Base-by-base conservation (phyloP, 1,284 basidiomycete species). In the Puccinia hordei region DNA sequence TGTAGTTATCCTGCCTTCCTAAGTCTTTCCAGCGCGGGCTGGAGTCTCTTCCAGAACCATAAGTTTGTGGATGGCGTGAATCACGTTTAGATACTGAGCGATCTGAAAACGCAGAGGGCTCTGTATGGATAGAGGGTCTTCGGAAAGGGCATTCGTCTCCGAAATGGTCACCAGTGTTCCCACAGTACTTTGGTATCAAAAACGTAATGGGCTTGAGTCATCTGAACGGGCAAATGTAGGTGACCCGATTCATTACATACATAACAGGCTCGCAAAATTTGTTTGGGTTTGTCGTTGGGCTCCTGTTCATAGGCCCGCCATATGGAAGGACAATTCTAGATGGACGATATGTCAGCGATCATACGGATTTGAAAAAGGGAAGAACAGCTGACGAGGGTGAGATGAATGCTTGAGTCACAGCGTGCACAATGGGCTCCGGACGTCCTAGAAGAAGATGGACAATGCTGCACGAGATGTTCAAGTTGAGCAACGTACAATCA, bases 291-390 rank as follows among this genome's bases (percentile, higher is more conserved):
- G 19, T 51, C 65, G 24, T 69, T 69, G 2, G 75, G 46, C 30
- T 68, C 65, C 35, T 78, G 65, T 24, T 78, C 75, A 46, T 78
- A 78, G 38, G 15, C 19, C 30, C 77, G 59, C 77, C 77, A 79
- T 33, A 79, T 79, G 15, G 68, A 72, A n/a, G 77, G 77, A 73
- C 77, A 79, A 49, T 79, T 79, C 77, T 79, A 61, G 13, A 59
- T 30, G 24, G 13, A 59, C 27, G 24, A 33, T 30, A n/a, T 24
- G 57, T 59, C 57, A 59, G 57, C 57, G 57, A 17, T 22, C 1
- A n/a, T 24, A 1, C 6, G 49, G 24, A 30, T 71, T 27, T 10
- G 10, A n/a, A 17, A 38, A 73, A 59, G 2, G 53, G 17, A n/a
- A 12, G 53, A 57, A 1, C 2, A 30, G 59, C 75, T 55, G 22